A percentile compares a stretch with the other conserved stretches of the same genome.
These are phyloP conservation scores for Pseudoscleropodium purum DNA, from an alignment of 225 moss, liverwort and hornwort species.

Conservation along the genomic window DNA sequence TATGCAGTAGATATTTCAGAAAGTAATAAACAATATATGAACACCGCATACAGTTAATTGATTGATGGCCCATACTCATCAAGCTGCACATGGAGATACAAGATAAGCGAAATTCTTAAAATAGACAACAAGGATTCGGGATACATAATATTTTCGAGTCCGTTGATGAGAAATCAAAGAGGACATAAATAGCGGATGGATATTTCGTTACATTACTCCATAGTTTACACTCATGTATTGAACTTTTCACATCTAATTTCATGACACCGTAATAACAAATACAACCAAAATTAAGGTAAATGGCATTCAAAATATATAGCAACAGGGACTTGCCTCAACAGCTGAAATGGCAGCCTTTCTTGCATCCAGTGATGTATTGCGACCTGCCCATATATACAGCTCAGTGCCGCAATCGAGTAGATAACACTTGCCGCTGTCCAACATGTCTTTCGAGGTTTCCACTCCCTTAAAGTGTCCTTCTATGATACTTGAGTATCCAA, in stretches of 20 bases:
- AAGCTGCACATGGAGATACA: background rate
- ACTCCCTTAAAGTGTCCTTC: slow-evolving; percentile 68
- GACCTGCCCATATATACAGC: slow-evolving; percentile 80
- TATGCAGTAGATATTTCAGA: background rate
- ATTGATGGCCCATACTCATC: background rate
- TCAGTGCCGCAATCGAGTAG: slow-evolving; percentile 73
- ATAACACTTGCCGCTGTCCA: slow-evolving; percentile 65
- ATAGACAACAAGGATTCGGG: background rate
- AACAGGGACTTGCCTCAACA: slow-evolving; percentile 53
- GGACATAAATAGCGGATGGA: background rate
- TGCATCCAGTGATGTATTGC: slow-evolving; percentile 71
- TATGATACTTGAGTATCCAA: slow-evolving; percentile 66
- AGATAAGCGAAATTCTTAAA: background rate
- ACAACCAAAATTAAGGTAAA: background rate
- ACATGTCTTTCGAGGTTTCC: slow-evolving; percentile 44
- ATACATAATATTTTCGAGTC: background rate
- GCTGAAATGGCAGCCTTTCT: slow-evolving; percentile 59
- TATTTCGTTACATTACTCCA: background rate
- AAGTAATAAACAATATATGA: background rate
- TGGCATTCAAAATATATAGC: background rate
- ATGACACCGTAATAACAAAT: background rate
- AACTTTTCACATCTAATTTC: background rate
- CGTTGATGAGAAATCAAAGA: background rate
- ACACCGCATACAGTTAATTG: background rate
- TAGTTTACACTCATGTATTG: background rate